A percentile compares a stretch with the other conserved stretches of the same genome.
Evolutionary conservation across 306 rosid species (phyloP).

Genomic region (Gillenia trifoliata): DNA sequence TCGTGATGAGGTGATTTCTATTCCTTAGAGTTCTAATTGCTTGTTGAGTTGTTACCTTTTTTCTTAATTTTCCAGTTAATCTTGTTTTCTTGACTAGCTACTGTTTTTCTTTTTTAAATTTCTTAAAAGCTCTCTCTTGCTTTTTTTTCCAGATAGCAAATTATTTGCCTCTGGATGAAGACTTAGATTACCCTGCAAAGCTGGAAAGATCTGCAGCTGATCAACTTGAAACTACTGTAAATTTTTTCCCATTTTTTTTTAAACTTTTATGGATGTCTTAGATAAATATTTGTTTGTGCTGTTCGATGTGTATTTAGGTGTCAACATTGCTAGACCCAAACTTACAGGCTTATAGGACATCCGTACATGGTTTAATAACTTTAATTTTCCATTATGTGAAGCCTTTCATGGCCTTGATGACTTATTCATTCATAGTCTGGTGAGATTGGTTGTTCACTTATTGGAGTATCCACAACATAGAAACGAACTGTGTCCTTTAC

Average conservation of each 20-base stretch:
- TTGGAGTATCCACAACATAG: background rate
- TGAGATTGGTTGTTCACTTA: background rate
- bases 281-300: background rate
- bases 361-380: background rate
- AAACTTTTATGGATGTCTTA: background rate
- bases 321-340: background rate
- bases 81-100: background rate
- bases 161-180: constrained; percentile 76
- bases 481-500: background rate
- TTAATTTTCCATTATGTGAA: background rate
- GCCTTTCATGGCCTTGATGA: background rate
- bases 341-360: background rate
- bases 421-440: background rate
- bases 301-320: background rate
- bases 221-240: constrained; percentile 59
- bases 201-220: constrained; percentile 60
- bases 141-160: constrained; percentile 68
- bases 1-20: constrained; percentile 74
- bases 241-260: constrained; percentile 18
- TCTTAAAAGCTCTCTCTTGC: background rate
- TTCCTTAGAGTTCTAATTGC: background rate
- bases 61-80: constrained; percentile 1
- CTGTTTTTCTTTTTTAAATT: background rate
- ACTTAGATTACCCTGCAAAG: constrained; percentile 95
- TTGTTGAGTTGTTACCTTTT: background rate